Conservation (phyloP, 2,329 filamentous ascomycete species). For the Alternaria alternata region DNA sequence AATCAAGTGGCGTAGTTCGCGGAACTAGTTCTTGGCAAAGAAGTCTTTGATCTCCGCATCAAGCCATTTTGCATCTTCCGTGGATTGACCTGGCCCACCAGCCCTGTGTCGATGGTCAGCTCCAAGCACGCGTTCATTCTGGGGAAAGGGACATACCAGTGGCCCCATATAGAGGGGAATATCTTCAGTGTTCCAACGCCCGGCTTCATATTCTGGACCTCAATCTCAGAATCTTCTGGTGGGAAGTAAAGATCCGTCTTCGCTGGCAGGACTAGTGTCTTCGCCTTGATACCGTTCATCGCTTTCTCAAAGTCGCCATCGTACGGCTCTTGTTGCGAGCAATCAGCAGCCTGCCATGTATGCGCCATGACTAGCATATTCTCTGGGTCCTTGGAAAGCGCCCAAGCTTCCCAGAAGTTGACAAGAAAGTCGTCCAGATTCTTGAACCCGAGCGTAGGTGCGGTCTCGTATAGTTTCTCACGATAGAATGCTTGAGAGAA, state of each 20-base stretch:
- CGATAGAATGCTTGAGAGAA: slow-evolving; percentile 83
- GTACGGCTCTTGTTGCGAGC: slow-evolving; percentile 73
- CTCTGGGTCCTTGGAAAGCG: slow-evolving; percentile 75
- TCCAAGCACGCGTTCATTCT: not conserved
- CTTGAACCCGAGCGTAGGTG: slow-evolving; percentile 65
- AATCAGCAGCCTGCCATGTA: slow-evolving; percentile 80
- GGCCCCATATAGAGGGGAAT: slow-evolving; percentile 72
- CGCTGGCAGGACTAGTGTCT: slow-evolving; percentile 72
- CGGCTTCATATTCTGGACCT: slow-evolving; percentile 69
- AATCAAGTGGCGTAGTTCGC: not conserved
- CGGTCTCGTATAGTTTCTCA: slow-evolving; percentile 70
- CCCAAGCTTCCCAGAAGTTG: slow-evolving; percentile 80
- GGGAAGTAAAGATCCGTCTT: slow-evolving; percentile 85
- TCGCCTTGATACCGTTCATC: slow-evolving; percentile 74
- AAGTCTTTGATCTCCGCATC: slow-evolving; percentile 67
- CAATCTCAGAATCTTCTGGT: slow-evolving; percentile 79
- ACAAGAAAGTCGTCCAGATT: slow-evolving; percentile 77
- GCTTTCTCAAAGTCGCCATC: slow-evolving; percentile 69
- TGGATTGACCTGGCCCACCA: slow-evolving; percentile 75
- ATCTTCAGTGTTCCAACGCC: slow-evolving; percentile 64
- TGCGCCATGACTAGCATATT: slow-evolving; percentile 78
- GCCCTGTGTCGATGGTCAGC: slow-evolving; percentile 56
- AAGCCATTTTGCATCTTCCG: slow-evolving; percentile 75
- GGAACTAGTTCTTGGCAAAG: slow-evolving; percentile 50
- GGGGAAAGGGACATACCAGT: slow-evolving; percentile 55